Percentiles rank a stretch among this genome's conserved stretches.
phyloP scores from a whole-genome alignment of 176 grass and related monocot species.

The Areca catechu region DNA sequence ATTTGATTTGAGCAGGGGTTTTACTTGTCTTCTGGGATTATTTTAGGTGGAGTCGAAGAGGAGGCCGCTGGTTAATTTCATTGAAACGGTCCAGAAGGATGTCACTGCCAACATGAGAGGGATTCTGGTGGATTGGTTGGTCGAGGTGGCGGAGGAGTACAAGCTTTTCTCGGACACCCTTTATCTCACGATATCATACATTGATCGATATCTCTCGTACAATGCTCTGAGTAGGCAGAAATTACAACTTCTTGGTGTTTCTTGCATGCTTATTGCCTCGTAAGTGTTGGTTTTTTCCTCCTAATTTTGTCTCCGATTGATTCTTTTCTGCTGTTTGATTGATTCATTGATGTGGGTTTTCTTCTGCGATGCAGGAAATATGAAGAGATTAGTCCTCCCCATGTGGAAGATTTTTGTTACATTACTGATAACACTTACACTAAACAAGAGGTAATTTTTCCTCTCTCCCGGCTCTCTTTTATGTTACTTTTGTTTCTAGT shows the following conservation, averaged over 20 bases:
- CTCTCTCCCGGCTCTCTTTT: neutral
- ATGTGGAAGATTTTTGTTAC: constrained; percentile 17
- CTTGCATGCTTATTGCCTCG: constrained; percentile 43
- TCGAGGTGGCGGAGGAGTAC: constrained; percentile 36
- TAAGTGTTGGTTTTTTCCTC: constrained; percentile 10
- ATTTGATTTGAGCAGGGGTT: no score
- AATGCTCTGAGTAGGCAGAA: constrained; percentile 18
- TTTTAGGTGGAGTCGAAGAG: constrained; percentile 29
- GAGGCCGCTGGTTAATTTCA: constrained; percentile 28
- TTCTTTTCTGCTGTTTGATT: constrained; percentile 3
- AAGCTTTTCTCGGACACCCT: constrained; percentile 41
- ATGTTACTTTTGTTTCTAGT: constrained; percentile 2
- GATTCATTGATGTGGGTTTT: constrained; percentile 3
- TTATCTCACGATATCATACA: constrained; percentile 31
- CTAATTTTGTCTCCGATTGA: neutral
- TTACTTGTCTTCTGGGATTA: neutral
- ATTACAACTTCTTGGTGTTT: constrained; percentile 40
- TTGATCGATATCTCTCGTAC: constrained; percentile 36
- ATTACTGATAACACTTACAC: constrained; percentile 41
- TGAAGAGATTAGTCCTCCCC: constrained; percentile 31
- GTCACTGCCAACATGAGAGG: constrained; percentile 30
- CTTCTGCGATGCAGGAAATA: constrained; percentile 41
- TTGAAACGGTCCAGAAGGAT: constrained; percentile 30
- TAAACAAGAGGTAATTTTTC: constrained; percentile 29
- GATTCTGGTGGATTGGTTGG: constrained; percentile 53